Evolutionary conservation across 2,329 filamentous ascomycete species (phyloP), one percentile per base, ranked within the genome.

Genomic region (Aspergillus neoniger): DNA sequence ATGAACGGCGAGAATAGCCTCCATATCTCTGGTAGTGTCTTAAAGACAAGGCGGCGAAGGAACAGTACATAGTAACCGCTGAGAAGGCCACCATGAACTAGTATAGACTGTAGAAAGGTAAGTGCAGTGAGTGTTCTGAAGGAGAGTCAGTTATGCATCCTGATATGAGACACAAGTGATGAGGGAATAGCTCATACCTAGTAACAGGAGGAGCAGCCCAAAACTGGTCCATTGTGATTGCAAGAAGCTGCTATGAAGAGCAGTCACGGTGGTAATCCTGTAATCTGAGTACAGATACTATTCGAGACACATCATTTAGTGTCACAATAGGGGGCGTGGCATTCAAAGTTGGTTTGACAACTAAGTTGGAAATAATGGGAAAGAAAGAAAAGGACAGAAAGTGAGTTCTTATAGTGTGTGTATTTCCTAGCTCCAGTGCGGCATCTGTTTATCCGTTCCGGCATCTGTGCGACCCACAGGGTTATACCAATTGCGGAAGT

Each of bases 101-200:
- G 77, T 47, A 87, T 77, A 30, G 90, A 92, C 62, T 87, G 81
- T 41, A 82, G 73, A 65, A 91, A 82, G 55, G 88, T 83, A 54
- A 84, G 81, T 58, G 86, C 85, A 69, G 88, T 86, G 63, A 92
- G 78, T 58, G 87, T 90, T 80, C 90, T 92, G 76, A 53, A 19
- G 60, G 55, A 55, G 55, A 36, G 54, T 65, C 51, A 66, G 81
- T 80, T 83, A 82, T 75, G 82, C 78, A 75, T 73, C 41, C 50
- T 12, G 15, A 12, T 12, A 21, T 23, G n/a, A 53, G 23, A 23
- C n/a, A 23, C 25, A 30, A 8, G 17, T n/a, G 2, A 25, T 25
- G 25, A 8, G 23, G 12, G 15, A 41, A 38, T 53, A 59, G 47
- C 58, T 57, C 38, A 60, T 82, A 90, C 88, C 88, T 86, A 59